Evolutionary conservation across 106 monocot genomes (phyloP), one percentile per base, ranked within the genome.

Genomic region (Ottelia alismoides): DNA sequence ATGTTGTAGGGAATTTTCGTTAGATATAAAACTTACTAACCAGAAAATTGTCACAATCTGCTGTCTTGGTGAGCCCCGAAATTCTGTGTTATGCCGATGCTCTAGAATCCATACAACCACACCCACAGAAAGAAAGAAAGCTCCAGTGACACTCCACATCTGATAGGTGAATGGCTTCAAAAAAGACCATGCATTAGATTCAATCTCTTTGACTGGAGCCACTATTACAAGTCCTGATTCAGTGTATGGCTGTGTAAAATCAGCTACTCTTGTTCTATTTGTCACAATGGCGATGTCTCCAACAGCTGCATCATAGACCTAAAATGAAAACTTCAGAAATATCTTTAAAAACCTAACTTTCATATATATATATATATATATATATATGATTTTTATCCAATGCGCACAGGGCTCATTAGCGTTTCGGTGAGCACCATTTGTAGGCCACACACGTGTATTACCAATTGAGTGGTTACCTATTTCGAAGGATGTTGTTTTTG

Each of bases 101-200:
- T 74, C 74, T 19, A 74, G 63, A 58, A 74, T 74, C 74, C 74
- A 68, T 18, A 74, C 28, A 4, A 74, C 74, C 3, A 40, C 27
- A 26, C 67, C 74, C 5, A 74, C 44, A 7, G 68, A 31, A 1
- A 74, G 40, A 45, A 74, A 74, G 45, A 68, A 74, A 14, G 21
- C 61, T 3, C 56, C 67, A n/a, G 63, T 68, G 7, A 74, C 62
- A 25, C 21, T 27, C 74, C 74, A 74, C 74, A 74, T 68, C 31
- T 62, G 45, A 14, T 28, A 0, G 27, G 62, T 68, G 50, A 74
- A 74, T 45, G 74, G 63, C 29, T 53, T 61, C 20, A 74, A 22
- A 46, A 74, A 74, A 45, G 53, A 54, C 67, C 67, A 74, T n/a
- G 57, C 56, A 52, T 31, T 55, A 23, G 62, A 56, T 12, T 52